Evolutionary conservation across 1,284 basidiomycete genomes (phyloP).

Genomic region (Boletus smithii): DNA sequence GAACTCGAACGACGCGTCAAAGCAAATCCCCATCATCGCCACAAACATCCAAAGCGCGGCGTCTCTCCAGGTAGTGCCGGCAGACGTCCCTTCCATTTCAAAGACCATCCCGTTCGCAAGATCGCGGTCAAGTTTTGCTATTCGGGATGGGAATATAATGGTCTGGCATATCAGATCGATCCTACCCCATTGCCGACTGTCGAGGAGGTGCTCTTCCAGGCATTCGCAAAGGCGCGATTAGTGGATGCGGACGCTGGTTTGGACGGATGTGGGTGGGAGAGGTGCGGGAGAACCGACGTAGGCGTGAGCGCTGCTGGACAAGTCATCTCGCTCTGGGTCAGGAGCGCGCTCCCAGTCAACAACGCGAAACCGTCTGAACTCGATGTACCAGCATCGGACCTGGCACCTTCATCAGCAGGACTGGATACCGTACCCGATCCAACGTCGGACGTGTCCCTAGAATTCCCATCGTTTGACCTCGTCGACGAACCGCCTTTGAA

Average conservation of each 20-base stretch:
- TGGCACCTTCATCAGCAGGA: not conserved
- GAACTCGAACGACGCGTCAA: slow-evolving; percentile 44
- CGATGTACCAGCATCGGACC: not conserved
- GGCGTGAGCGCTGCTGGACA: slow-evolving; percentile 95
- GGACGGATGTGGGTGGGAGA: slow-evolving; percentile 86
- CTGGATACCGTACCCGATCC: not conserved
- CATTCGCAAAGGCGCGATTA: slow-evolving; percentile 72
- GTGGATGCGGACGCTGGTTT: slow-evolving; percentile 73
- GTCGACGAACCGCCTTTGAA: slow-evolving; percentile 29
- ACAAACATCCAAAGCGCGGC: slow-evolving; percentile 5
- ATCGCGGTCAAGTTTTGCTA: slow-evolving; percentile 93
- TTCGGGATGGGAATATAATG: slow-evolving; percentile 89
- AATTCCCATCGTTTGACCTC: slow-evolving; percentile 16
- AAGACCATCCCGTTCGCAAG: slow-evolving; percentile 74
- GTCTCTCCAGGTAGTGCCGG: slow-evolving; percentile 2
- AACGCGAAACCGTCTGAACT: not conserved
- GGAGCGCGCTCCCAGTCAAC: slow-evolving; percentile 52
- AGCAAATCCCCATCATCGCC: slow-evolving; percentile 6
- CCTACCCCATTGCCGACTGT: slow-evolving; percentile 82
- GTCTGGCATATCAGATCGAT: slow-evolving; percentile 78
- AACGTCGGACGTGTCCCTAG: slow-evolving; percentile 2
- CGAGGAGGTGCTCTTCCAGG: slow-evolving; percentile 83
- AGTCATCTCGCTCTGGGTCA: slow-evolving; percentile 88
- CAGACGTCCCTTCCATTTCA: slow-evolving; percentile 56
- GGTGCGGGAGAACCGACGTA: slow-evolving; percentile 91